Conservation (phyloP, 192 early-diverging fungal species). For the Coemansia sp. region DNA sequence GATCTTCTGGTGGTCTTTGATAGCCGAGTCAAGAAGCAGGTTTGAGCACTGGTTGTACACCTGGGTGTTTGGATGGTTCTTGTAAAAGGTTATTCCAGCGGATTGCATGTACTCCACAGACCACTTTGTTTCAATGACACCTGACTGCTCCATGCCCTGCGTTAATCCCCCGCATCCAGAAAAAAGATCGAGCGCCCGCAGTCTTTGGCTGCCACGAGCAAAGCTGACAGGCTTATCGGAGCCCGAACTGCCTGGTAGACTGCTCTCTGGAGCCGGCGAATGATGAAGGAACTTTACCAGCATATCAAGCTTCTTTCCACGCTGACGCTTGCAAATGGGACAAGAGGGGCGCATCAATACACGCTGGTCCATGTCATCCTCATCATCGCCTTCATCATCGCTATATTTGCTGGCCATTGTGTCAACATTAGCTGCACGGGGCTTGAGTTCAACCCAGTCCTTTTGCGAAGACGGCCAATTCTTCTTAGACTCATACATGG, state of each 20-base stretch:
- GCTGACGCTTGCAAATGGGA: conserved; percentile 34
- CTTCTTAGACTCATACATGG: conserved; percentile 27
- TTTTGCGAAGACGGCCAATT: conserved; percentile 17
- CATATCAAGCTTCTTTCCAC: conserved; percentile 15
- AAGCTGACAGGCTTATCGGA: conserved; percentile 16
- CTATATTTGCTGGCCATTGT: too few species aligned
- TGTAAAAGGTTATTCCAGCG: conserved; percentile 61
- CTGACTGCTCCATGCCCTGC: conserved; percentile 60
- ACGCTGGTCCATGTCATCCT: conserved; percentile 15
- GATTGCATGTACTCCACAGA: conserved; percentile 64
- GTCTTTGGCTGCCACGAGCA: conserved; percentile 30
- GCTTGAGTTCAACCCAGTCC: conserved; percentile 27
- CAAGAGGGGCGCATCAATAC: conserved; percentile 27
- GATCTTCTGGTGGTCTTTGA: conserved; percentile 51
- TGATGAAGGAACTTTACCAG: conserved; percentile 19
- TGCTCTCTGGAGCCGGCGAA: conserved; percentile 6
- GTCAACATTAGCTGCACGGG: conserved; percentile 4
- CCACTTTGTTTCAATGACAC: conserved; percentile 61
- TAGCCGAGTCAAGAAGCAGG: conserved; percentile 63
- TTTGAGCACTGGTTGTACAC: conserved; percentile 67
- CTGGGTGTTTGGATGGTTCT: conserved; percentile 62
- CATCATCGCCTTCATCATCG: conserved; percentile 3
- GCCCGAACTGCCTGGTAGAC: not conserved
- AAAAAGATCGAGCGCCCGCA: conserved; percentile 67
- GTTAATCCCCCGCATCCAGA: conserved; percentile 72